These are phyloP conservation scores for Naganishia vishniacii DNA, from an alignment of 768 basidiomycete genomes.

Conservation along the genomic window DNA sequence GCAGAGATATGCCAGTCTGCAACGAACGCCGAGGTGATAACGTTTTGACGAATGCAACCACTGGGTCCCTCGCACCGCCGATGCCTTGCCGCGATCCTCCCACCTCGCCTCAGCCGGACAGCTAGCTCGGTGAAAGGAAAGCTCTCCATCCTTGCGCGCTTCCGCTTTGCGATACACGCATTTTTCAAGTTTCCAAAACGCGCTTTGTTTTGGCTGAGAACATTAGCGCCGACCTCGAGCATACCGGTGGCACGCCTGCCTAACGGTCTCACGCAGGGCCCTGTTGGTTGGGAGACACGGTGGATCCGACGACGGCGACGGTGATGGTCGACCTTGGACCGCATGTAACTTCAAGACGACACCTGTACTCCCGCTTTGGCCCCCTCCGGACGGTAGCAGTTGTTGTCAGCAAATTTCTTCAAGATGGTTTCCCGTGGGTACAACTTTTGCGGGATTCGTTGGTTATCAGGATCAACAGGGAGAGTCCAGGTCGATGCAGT, in stretches of 20 bases:
- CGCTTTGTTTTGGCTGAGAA: background rate
- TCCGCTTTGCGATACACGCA: background rate
- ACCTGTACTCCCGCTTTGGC: background rate
- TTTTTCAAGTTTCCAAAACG: background rate
- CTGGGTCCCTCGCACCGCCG: background rate
- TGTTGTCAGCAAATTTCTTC: constrained; percentile 24
- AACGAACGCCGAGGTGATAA: background rate
- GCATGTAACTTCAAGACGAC: background rate
- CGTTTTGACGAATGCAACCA: background rate
- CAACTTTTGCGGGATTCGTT: background rate
- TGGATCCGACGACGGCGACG: constrained; percentile 13
- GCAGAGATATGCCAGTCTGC: background rate
- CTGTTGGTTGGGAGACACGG: background rate
- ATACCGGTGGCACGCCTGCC: background rate
- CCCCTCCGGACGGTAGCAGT: constrained; percentile 16
- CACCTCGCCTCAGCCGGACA: no score
- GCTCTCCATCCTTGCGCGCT: background rate
- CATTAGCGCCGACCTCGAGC: background rate
- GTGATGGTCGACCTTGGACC: background rate
- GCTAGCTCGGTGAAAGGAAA: no score
- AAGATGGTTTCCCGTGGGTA: constrained; percentile 23
- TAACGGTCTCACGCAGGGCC: background rate
- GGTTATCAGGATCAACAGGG: constrained; percentile 13
- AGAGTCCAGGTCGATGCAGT: background rate
- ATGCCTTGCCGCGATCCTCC: background rate